Conservation (phyloP, 2,329 filamentous ascomycete genomes). For the Exophiala oligosperma region DNA sequence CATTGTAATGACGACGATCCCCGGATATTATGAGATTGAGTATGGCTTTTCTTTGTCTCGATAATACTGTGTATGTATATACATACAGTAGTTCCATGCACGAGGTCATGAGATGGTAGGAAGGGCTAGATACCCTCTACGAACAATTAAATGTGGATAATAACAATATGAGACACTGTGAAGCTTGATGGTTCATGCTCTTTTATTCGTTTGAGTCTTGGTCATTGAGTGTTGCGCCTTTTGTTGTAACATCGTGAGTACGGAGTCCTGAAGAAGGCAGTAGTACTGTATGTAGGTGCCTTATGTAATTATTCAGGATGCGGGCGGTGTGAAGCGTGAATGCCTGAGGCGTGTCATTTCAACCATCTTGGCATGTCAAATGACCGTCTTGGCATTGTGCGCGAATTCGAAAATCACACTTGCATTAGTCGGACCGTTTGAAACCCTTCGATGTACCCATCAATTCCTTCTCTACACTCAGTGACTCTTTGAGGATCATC, state of each 20-base stretch:
- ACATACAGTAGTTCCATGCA: background rate
- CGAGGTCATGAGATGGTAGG: background rate
- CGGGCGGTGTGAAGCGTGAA: too few relatives aligned
- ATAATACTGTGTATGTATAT: background rate
- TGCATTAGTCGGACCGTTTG: background rate
- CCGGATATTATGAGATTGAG: background rate
- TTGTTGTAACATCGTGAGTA: too few relatives aligned
- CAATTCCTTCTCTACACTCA: slow-evolving; percentile 23
- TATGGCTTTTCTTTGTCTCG: background rate
- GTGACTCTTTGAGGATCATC: slow-evolving; percentile 56
- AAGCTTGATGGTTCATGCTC: too few relatives aligned
- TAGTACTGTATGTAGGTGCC: too few relatives aligned
- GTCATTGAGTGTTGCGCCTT: too few relatives aligned
- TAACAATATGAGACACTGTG: too few relatives aligned
- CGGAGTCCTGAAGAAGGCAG: too few relatives aligned
- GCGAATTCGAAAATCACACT: background rate
- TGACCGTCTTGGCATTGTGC: background rate
- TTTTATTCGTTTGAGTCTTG: too few relatives aligned
- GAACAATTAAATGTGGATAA: background rate
- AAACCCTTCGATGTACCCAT: slow-evolving; percentile 16
- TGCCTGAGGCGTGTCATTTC: too few relatives aligned
- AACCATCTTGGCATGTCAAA: too few relatives aligned
- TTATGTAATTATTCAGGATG: too few relatives aligned
- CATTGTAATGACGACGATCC: background rate
- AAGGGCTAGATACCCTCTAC: background rate